Percentiles rank a stretch among this genome's conserved stretches.
Conservation (phyloP, 345 rosid genomes). For the Theobroma cacao region DNA sequence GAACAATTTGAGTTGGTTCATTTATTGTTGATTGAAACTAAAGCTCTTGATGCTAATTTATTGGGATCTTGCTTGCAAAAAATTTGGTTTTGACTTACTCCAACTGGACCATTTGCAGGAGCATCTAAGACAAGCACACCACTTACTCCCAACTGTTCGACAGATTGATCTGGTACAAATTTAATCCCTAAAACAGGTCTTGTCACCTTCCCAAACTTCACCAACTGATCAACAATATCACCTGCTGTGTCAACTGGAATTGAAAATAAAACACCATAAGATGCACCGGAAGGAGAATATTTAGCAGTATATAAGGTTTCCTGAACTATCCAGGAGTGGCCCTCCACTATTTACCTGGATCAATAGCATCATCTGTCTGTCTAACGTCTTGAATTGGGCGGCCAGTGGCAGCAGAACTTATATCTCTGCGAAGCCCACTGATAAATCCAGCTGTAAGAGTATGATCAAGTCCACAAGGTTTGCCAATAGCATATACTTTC, state of each 20-base stretch:
- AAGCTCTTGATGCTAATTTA: too few relatives aligned
- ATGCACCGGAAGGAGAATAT: slow-evolving; percentile 98
- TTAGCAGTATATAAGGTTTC: slow-evolving; percentile 92
- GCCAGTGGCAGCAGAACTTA: slow-evolving; percentile 97
- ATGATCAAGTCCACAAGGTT: slow-evolving; percentile 97
- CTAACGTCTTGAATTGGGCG: slow-evolving; percentile 99
- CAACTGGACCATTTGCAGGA: slow-evolving; percentile 89
- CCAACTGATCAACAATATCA: slow-evolving; percentile 91
- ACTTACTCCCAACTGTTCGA: slow-evolving; percentile 92
- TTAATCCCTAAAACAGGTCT: slow-evolving; percentile 93
- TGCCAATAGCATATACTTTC: slow-evolving; percentile 95
- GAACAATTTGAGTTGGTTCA: too few relatives aligned
- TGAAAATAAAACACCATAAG: slow-evolving; percentile 96
- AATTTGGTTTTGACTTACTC: too few relatives aligned
- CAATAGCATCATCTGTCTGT: slow-evolving; percentile 97
- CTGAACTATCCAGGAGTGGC: slow-evolving; percentile 93
- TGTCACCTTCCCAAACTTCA: slow-evolving; percentile 83
- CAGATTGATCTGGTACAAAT: slow-evolving; percentile 98
- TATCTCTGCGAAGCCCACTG: slow-evolving; percentile 94
- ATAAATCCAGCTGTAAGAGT: slow-evolving; percentile 96
- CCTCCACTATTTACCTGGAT: slow-evolving; percentile 99
- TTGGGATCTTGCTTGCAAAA: too few relatives aligned
- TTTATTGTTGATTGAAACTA: too few relatives aligned
- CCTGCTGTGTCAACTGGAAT: slow-evolving; percentile 95
- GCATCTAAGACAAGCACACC: slow-evolving; percentile 99